Conservation (phyloP, 441 rosid genomes). For the Macaranga tanarius region DNA sequence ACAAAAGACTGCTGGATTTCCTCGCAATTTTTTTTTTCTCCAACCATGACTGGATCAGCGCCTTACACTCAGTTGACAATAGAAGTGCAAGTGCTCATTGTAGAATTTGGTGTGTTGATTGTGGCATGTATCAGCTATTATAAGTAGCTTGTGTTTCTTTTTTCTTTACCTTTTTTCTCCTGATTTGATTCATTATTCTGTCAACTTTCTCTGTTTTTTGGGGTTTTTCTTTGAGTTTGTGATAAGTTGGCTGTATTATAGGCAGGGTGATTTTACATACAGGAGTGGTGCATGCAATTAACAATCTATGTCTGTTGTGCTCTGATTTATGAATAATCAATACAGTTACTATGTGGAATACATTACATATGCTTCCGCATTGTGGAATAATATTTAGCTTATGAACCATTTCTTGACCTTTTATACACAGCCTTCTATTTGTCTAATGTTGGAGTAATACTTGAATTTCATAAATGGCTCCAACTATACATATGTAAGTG, state of each 20-base stretch:
- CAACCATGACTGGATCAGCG: not conserved
- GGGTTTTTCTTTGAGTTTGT: slow-evolving; percentile 15
- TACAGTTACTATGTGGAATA: not conserved
- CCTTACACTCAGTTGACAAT: not conserved
- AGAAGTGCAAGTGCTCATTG: not conserved
- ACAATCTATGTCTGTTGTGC: slow-evolving; percentile 15
- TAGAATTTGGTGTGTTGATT: slow-evolving; percentile 28
- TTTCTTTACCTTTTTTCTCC: not conserved
- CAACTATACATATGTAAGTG: not conserved
- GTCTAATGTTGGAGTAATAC: no score
- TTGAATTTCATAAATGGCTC: no score
- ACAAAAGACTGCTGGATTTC: slow-evolving; percentile 10
- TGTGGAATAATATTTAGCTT: no score
- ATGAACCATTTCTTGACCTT: not conserved
- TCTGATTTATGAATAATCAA: slow-evolving; percentile 10
- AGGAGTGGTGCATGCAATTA: slow-evolving; percentile 7
- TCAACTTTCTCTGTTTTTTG: not conserved
- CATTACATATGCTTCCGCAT: not conserved
- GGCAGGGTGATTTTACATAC: slow-evolving; percentile 11
- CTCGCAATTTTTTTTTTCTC: slow-evolving; percentile 4
- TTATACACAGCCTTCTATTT: not conserved
- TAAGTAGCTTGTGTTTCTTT: slow-evolving; percentile 5
- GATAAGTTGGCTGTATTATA: slow-evolving; percentile 13
- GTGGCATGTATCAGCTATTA: not conserved
- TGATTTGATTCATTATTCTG: slow-evolving; percentile 23